Percentiles rank a stretch among this genome's conserved stretches.
Conservation (phyloP, 495 filamentous ascomycete species). For the Neurospora sp. region DNA sequence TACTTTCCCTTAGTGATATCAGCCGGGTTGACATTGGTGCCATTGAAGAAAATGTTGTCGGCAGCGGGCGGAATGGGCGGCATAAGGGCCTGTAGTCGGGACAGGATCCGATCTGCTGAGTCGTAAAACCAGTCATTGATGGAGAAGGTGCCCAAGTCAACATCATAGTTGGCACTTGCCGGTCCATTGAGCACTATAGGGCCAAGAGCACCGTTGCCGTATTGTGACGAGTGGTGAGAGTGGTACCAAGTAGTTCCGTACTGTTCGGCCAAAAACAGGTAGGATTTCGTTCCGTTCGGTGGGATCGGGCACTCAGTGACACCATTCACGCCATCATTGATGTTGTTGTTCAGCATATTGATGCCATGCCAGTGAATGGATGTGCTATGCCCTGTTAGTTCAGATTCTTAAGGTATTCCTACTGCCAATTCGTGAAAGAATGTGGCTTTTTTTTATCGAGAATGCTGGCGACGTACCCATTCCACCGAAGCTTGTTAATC, state of each 20-base stretch:
- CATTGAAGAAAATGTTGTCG: slow-evolving; percentile 14
- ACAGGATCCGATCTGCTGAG: slow-evolving; percentile 12
- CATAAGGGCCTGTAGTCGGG: neutral
- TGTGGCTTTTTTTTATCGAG: neutral
- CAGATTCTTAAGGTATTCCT: neutral
- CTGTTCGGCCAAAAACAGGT: slow-evolving; percentile 37
- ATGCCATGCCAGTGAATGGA: slow-evolving; percentile 39
- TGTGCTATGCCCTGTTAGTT: neutral
- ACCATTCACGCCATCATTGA: slow-evolving; percentile 29
- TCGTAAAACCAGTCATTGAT: slow-evolving; percentile 36
- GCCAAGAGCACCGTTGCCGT: slow-evolving; percentile 39
- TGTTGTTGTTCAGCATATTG: slow-evolving; percentile 19
- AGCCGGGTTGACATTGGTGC: slow-evolving; percentile 26
- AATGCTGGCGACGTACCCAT: neutral
- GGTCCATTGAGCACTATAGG: slow-evolving; percentile 49
- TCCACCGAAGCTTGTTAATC: neutral
- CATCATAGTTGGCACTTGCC: slow-evolving; percentile 39
- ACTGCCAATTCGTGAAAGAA: neutral
- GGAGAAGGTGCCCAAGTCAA: slow-evolving; percentile 35
- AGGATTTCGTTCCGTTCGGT: slow-evolving; percentile 28
- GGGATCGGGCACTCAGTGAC: slow-evolving; percentile 40
- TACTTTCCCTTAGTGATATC: slow-evolving; percentile 23
- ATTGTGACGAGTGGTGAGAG: slow-evolving; percentile 45
- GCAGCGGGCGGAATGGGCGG: neutral
- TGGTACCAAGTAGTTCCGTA: slow-evolving; percentile 48